These are phyloP conservation scores for Podochytrium sp. DNA, from an alignment of 192 early-diverging fungal species.

Conservation along the genomic window DNA sequence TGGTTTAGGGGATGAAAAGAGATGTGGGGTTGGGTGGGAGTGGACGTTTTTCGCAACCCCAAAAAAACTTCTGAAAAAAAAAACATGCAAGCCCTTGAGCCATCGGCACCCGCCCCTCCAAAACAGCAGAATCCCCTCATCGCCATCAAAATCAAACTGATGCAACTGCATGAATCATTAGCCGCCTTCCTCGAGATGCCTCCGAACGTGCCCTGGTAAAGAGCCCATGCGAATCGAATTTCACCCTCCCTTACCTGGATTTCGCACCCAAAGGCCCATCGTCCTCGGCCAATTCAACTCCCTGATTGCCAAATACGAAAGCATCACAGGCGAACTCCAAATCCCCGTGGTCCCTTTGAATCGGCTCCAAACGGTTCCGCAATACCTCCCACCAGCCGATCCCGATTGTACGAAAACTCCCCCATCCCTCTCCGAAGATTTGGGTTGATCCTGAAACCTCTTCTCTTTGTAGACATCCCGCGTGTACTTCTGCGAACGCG, in stretches of 20 bases:
- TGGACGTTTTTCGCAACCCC: background rate
- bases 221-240: background rate
- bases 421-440: background rate
- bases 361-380: constrained; percentile 3
- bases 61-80: background rate
- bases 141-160: background rate
- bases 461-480: background rate
- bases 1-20: background rate
- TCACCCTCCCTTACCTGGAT: background rate
- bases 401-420: constrained; percentile 5
- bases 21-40: no score
- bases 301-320: constrained; percentile 24
- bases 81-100: background rate
- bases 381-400: background rate
- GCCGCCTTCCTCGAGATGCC: constrained; percentile 20
- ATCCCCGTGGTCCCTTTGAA: background rate
- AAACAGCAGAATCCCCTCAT: background rate
- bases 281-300: constrained; percentile 32
- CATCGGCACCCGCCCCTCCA: background rate
- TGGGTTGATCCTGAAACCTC: background rate
- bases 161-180: constrained; percentile 18
- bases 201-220: background rate
- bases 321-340: background rate
- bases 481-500: constrained; percentile 14
- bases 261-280: background rate